Evolutionary conservation across 257 asterid species (phyloP), one percentile per base, ranked within the genome.

Genomic region (Phtheirospermum japonicum): DNA sequence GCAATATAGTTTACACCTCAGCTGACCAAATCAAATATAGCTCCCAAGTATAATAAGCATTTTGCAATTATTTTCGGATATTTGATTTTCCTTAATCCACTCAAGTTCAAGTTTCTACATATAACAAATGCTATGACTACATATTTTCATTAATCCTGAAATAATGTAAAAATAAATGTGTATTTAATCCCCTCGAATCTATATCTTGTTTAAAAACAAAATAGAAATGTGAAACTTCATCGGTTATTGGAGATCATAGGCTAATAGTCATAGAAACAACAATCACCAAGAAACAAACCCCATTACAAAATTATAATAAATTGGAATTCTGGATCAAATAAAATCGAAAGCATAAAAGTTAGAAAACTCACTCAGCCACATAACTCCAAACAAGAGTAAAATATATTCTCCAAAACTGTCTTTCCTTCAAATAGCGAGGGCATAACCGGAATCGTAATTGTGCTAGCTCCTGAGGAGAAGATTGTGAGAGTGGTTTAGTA

Each of bases 351-450:
- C 20, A 55, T 30, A 8, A 36, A 69, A 40, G 55, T 26, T 26
- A 57, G 74, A 75, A 64, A 74, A 82, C 99, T 83, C 80, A 92
- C 99, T 85, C 83, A 18, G 80, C 67, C 59, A 92, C 81, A 57
- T 73, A 83, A 72, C 79, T 78, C 86, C 64, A 77, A 57, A 85
- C 94, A 59, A 92, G 95, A 13, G 72, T 37, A 65, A 92, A 92
- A 63, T 92, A 92, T 80, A 89, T 83, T 52, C 83, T 79, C 99
- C 99, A 92, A 78, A 92, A 92, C 65, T 77, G 85, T 31, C 76
- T 71, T 65, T 92, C 99, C 85, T 89, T 88, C 79, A 89, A 77
- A 70, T 71, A 70, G 53, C 94, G 81, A 9, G 97, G 99, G 74
- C 94, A 89, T 73, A 92, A 78, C 66, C 65, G 82, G 67, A 92